Percentiles rank a stretch among this genome's conserved stretches.
These are phyloP conservation scores for Neoascochyta sp. DNA, from an alignment of 2,329 filamentous ascomycete genomes.

Conservation along the genomic window DNA sequence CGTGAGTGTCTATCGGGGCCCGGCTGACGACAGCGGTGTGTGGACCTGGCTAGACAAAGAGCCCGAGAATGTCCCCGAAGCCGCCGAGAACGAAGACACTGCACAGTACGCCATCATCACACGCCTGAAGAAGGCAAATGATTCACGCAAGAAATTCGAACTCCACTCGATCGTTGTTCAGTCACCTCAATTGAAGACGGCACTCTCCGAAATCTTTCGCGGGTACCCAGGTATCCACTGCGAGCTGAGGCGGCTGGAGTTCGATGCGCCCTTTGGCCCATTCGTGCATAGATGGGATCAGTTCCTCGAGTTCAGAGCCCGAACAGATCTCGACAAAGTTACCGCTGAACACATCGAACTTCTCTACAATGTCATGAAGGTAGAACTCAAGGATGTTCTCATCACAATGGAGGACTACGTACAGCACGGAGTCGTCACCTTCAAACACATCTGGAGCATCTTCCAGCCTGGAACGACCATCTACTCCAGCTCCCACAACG, in stretches of 20 bases:
- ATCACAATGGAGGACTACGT: constrained; percentile 39
- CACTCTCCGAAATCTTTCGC: constrained; percentile 53
- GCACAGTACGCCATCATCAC: constrained; percentile 51
- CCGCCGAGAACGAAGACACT: constrained; percentile 58
- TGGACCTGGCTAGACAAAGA: constrained; percentile 28
- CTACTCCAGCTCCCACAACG: constrained; percentile 20
- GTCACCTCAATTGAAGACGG: constrained; percentile 57
- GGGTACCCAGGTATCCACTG: constrained; percentile 60
- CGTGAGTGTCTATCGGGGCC: too few relatives aligned
- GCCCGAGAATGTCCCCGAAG: constrained; percentile 20
- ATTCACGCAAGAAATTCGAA: constrained; percentile 58
- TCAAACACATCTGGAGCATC: constrained; percentile 43
- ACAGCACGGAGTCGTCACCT: constrained; percentile 36
- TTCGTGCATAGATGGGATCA: constrained; percentile 62
- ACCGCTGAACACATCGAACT: constrained; percentile 38
- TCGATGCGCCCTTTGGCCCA: constrained; percentile 58
- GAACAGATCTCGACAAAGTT: constrained; percentile 14
- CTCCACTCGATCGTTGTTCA: constrained; percentile 63
- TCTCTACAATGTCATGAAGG: constrained; percentile 33
- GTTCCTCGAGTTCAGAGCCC: constrained; percentile 17
- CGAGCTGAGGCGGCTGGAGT: constrained; percentile 58
- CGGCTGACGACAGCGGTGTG: too few relatives aligned
- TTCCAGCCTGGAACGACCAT: constrained; percentile 37
- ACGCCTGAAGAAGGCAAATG: constrained; percentile 41
- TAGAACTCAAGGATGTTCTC: constrained; percentile 40